A percentile compares a stretch with the other conserved stretches of the same genome.
These are phyloP conservation scores for Dryas octopetala DNA, from an alignment of 306 rosid genomes.

Conservation along the genomic window DNA sequence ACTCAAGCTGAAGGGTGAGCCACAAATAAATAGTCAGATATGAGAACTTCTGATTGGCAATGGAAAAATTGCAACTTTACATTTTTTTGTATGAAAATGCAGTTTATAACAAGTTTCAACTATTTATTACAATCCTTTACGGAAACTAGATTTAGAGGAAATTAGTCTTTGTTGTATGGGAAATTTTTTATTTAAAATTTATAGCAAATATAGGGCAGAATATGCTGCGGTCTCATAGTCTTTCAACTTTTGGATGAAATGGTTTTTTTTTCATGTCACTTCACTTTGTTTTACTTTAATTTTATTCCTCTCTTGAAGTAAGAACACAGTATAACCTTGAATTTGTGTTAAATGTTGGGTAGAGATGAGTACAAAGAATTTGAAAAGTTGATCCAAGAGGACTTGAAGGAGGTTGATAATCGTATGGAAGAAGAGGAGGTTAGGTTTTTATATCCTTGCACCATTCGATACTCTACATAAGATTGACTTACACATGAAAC, in stretches of 20 bases:
- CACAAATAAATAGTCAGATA: neutral
- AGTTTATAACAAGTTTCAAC: neutral
- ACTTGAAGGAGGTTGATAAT: conserved; percentile 83
- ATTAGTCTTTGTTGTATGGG: neutral
- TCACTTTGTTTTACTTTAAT: neutral
- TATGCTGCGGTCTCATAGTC: neutral
- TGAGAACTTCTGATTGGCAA: neutral
- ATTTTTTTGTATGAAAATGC: no score
- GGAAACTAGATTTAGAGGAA: neutral
- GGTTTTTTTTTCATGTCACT: neutral
- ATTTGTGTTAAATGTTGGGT: conserved; percentile 31
- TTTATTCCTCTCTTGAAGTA: neutral
- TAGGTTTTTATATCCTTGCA: conserved; percentile 17
- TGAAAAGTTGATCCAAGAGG: conserved; percentile 94
- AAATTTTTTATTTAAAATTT: neutral
- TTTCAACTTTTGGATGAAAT: neutral
- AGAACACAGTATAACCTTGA: conserved; percentile 18
- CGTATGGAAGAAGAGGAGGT: conserved; percentile 99
- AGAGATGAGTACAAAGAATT: conserved; percentile 97
- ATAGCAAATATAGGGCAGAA: neutral
- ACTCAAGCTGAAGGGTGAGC: neutral
- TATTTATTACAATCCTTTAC: neutral
- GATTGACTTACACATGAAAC: neutral
- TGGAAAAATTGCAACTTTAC: no score
- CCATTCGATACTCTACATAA: neutral